Base-by-base conservation (phyloP, 225 moss, liverwort and hornwort species). In the Rhytidiadelphus loreus region DNA sequence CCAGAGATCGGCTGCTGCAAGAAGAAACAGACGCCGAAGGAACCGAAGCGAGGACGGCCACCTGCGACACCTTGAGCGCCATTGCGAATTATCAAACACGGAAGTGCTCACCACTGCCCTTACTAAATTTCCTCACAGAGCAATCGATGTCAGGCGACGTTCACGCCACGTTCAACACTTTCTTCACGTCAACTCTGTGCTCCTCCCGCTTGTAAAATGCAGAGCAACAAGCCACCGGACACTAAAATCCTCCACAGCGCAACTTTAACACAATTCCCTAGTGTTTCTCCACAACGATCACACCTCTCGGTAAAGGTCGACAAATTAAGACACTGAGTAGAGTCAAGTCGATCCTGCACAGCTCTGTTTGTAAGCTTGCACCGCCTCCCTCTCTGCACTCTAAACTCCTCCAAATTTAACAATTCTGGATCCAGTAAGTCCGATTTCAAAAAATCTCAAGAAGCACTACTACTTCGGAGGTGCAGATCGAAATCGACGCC, bases 11-110 rank as follows among this genome's bases (percentile, higher is more conserved):
- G 29, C 74, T 85, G 60, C 30, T 63, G 13, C 83, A 68, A 61
- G 64, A 69, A 69, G 86, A 74, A 71, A 88, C n/a, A 9, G 86
- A 88, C 26, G 82, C 32, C 64, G 87, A 90, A 33, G 90, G 77
- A 55, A 87, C 41, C 59, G 88, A 86, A 85, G 79, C 77, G 16
- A 81, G 33, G 39, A 87, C 71, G 64, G 60, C 65, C 77, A 41
- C 48, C 86, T 83, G 90, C 88, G 88, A 81, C 64, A 90, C 48
- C 85, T 82, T 83, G 71, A 87, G 71, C 19, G 93, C 92, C 93
- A 93, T 93, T 33, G 48, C 81, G n/a, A 52, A 74, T 43, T 33
- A 53, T 9, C 55, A 17, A 78, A 59, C 60, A 52, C 81, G 7
- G 32, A 73, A 53, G 23, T 32, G 72, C 41, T 88, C 85, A 77